Percentiles rank a stretch among this genome's conserved stretches.
phyloP scores from a whole-genome alignment of 2,329 filamentous ascomycete genomes.

The Thelonectria discophora region DNA sequence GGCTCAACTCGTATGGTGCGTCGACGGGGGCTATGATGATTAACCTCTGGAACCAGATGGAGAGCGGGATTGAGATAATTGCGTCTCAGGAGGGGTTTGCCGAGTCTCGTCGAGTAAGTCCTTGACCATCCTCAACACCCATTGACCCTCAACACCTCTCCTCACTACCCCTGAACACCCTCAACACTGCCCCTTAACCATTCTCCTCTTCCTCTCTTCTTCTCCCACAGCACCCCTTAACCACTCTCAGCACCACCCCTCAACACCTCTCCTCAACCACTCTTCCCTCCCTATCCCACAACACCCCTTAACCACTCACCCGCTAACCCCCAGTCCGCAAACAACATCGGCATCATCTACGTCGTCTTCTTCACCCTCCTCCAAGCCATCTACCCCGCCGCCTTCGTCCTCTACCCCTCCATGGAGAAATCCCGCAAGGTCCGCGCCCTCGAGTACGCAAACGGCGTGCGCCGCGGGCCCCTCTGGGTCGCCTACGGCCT shows the following conservation, averaged over 20 bases:
- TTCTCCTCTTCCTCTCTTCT: too few relatives aligned
- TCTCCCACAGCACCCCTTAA: too few relatives aligned
- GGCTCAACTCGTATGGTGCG: constrained; percentile 10
- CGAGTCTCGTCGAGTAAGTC: constrained; percentile 57
- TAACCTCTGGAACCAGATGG: constrained; percentile 35
- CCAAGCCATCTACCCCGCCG: constrained; percentile 71
- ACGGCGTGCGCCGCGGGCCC: constrained; percentile 79
- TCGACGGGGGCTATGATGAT: constrained; percentile 22
- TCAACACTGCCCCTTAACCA: too few relatives aligned
- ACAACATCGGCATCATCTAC: constrained; percentile 69
- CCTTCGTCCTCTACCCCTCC: constrained; percentile 81
- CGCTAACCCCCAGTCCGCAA: constrained; percentile 1
- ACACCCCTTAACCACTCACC: too few relatives aligned
- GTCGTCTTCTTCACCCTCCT: constrained; percentile 76
- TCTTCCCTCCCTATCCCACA: too few relatives aligned
- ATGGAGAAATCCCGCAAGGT: constrained; percentile 79
- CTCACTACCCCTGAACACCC: too few relatives aligned
- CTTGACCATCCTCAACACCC: too few relatives aligned
- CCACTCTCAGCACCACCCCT: too few relatives aligned
- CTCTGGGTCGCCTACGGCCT: constrained; percentile 81
- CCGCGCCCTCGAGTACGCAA: constrained; percentile 83
- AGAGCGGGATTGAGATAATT: constrained; percentile 49
- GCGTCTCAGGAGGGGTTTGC: constrained; percentile 69
- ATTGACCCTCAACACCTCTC: too few relatives aligned
- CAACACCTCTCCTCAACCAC: too few relatives aligned